phyloP scores from a whole-genome alignment of 2,329 filamentous ascomycete genomes.

The Colletotrichum siamense region DNA sequence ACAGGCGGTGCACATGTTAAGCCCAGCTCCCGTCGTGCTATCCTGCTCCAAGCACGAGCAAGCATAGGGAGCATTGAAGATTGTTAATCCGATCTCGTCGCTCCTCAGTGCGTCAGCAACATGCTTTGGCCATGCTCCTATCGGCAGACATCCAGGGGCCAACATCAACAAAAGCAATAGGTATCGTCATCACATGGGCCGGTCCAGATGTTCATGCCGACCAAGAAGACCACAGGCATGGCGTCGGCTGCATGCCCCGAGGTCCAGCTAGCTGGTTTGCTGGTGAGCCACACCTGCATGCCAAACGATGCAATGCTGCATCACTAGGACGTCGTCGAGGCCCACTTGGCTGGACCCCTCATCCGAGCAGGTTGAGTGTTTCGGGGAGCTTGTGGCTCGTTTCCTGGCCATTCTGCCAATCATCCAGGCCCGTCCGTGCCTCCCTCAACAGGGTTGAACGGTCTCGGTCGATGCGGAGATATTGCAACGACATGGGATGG shows the following conservation, averaged over 20 bases:
- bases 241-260: not conserved
- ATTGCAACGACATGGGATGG: conserved; percentile 1
- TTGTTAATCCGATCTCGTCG: not conserved
- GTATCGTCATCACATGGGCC: conserved; percentile 8
- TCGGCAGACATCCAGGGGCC: not conserved
- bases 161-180: not conserved
- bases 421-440: not conserved
- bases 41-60: not conserved
- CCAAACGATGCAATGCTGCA: conserved; percentile 20
- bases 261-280: not conserved
- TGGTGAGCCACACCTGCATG: conserved; percentile 13
- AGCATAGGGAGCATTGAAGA: not conserved
- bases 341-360: conserved; percentile 16
- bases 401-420: conserved; percentile 5
- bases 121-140: not conserved
- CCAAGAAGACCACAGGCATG: not conserved
- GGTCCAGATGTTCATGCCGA: not conserved
- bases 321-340: conserved; percentile 1
- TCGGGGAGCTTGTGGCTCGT: conserved; percentile 6
- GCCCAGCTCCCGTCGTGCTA: not conserved
- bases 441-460: not conserved
- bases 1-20: not conserved
- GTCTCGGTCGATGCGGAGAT: not conserved
- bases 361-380: not conserved
- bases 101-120: not conserved